phyloP scores from a whole-genome alignment of 2,329 filamentous ascomycete genomes.

The Aureobasidium sp. region DNA sequence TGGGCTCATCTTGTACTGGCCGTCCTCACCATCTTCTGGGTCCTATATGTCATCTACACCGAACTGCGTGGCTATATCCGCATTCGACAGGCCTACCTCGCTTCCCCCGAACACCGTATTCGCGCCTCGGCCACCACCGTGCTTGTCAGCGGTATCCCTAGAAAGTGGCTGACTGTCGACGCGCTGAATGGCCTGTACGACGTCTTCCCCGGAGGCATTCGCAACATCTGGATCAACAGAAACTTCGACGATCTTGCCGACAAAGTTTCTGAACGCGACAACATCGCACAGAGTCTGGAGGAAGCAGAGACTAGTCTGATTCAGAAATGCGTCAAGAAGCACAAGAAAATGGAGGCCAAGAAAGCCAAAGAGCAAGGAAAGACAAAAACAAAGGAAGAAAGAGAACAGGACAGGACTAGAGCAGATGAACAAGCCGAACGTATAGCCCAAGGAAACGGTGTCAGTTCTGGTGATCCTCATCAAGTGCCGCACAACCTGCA shows the following conservation, averaged over 20 bases:
- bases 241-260: conserved; percentile 76
- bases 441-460: conserved; percentile 26
- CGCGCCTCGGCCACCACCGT: conserved; percentile 93
- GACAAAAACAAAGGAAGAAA: conserved; percentile 47
- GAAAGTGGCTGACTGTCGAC: conserved; percentile 81
- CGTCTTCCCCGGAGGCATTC: conserved; percentile 89
- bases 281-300: conserved; percentile 67
- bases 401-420: conserved; percentile 47
- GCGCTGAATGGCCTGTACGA: conserved; percentile 81
- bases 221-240: conserved; percentile 94
- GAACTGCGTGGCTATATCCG: conserved; percentile 86
- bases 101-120: conserved; percentile 87
- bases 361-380: conserved; percentile 45
- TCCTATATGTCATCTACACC: conserved; percentile 79
- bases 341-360: conserved; percentile 60
- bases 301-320: conserved; percentile 72
- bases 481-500: conserved; percentile 25
- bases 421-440: conserved; percentile 26
- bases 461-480: conserved; percentile 28
- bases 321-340: conserved; percentile 67
- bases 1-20: conserved; percentile 82
- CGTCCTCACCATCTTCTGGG: conserved; percentile 69
- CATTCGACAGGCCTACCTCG: conserved; percentile 87
- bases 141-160: conserved; percentile 81
- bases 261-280: conserved; percentile 71